Base-by-base conservation (phyloP, 345 rosid species). In the Dovyalis caffra region DNA sequence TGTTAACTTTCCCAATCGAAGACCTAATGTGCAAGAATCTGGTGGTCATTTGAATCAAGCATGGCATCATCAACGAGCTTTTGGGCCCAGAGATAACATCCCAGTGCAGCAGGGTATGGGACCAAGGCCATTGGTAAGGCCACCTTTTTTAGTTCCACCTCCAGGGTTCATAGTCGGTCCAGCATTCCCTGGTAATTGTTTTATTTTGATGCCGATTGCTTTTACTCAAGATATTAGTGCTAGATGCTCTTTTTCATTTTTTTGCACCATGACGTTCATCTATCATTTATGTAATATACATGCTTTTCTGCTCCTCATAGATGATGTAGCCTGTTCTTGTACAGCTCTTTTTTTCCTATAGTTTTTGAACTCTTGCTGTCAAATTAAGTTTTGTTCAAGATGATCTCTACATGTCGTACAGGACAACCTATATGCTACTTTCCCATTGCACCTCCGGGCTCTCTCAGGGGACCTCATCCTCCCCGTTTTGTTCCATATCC, bases 161-260 rank as follows among this genome's bases (percentile, higher is more conserved):
- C 97, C 93, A 9, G 89, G 94, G 51, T 90, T 85, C 87, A 77
- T 91, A 84, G 84, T 88, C 71, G 92, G 89, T 79, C 93, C 98
- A 64, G 75, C 85, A 76, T 87, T 87, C 78, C 91, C 90, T 23
- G 98, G 99, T 96, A 90, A 88, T 75, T 31, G 51, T 79, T 83
- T 69, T 72, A 67, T 78, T 62, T 71, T 57, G 2, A 3, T 26
- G 31, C 57, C 40, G 28, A 14, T 5, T 65, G 20, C 49, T 67
- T 73, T 76, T 25, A 7, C 67, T 69, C 70, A 68, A 51, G 40
- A 66, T 29, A 32, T 23, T 28, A 6, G 64, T 31, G 31, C 23
- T 4, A 20, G 43, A 18, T 66, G 28, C 53, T 25, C 35, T 35
- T 64, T 23, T 21, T 60, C 37, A 21, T 33, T 64, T 56, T 43